Base-by-base conservation (phyloP, 768 basidiomycete genomes). In the Boletus sp. region DNA sequence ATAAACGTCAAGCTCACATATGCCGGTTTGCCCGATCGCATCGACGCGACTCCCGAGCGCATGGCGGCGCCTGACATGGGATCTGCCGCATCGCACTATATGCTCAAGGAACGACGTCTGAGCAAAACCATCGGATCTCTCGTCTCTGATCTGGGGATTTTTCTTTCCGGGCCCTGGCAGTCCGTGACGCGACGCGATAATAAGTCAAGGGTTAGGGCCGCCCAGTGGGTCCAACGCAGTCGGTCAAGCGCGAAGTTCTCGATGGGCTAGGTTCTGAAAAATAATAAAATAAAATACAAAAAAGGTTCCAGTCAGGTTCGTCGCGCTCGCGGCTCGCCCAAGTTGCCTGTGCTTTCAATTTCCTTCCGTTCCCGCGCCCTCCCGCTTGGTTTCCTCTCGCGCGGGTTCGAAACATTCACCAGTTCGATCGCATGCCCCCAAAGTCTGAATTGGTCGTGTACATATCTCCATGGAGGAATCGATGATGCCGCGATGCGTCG, bases 391-490 rank as follows among this genome's bases (percentile, higher is more conserved):
- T 32, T 37, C 29, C 49, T 37, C 40, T 33, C 12, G 35, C 20
- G 48, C 60, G 55, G 61, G 54, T 42, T 52, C 56, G 49, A 48
- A 47, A 37, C 32, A 36, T 20, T 47, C 18, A 7, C 7, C 40
- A 20, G 7, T 37, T 48, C 41, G 42, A 55, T 60, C 58, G 52
- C 40, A 54, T 14, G 50, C 8, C 24, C n/a, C 24, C 24, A 24
- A 24, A 24, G 24, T 24, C 24, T 24, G 24, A 24, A 24, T 24
- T 24, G 24, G 24, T 24, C 24, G 24, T 24, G 24, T 24, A 24
- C n/a, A 1, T 56, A 52, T 48, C 54, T 53, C 53, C 57, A 57
- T 53, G 56, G 52, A 50, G 66, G 45, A 54, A 5, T 3, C 10
- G 55, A n/a, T 15, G 47, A 44, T 52, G 42, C 36, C 47, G 55